Base-by-base conservation (phyloP, 1,284 basidiomycete genomes). In the Cryptococcus sp. region DNA sequence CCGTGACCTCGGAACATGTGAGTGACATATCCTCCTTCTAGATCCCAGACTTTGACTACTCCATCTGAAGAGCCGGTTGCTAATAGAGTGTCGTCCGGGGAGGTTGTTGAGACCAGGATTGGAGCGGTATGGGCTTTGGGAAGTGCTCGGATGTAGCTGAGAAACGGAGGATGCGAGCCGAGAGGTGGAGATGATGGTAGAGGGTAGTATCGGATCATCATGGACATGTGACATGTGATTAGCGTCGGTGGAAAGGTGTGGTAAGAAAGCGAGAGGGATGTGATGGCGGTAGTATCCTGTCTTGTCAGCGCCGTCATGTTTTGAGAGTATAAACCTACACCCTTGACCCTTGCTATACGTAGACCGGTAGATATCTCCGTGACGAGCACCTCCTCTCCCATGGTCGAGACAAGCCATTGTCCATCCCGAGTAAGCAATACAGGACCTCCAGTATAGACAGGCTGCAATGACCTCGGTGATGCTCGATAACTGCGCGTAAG, bases 1-100 rank as follows among this genome's bases (percentile, higher is more conserved):
- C 93, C 96, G 67, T 98, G 96, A 10, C 94, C 94, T 66, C 88
- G 88, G 79, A 97, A 93, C 13, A 92, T 81, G 73, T 99, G 96
- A 0, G 96, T 99, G 39, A 89, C 84, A 71, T 86, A 93, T 9
- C 91, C 94, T 18, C 85, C 84, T 2, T 80, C 77, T 43, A 94
- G 82, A 70, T 98, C 88, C 91, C 92, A 98, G 9, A 99, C 88
- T 78, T 98, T 98, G 51, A 97, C 94, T 19, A 89, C 82, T 14
- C 96, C 94, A 64, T 98, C 96, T 4, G 92, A 89, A 9, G 91
- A 88, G 0, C 93, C 96, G 7, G 94, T 96, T 1, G 96, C 94
- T 55, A 98, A 81, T 53, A 97, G 85, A 0, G 87, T 86, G 85
- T 89, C 23, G 88, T 91, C n/a, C 86, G 89, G 78, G 87, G 94